Evolutionary conservation across 2,329 filamentous ascomycete genomes (phyloP), one percentile per base, ranked within the genome.

Genomic region (Penicillium brasilianum): DNA sequence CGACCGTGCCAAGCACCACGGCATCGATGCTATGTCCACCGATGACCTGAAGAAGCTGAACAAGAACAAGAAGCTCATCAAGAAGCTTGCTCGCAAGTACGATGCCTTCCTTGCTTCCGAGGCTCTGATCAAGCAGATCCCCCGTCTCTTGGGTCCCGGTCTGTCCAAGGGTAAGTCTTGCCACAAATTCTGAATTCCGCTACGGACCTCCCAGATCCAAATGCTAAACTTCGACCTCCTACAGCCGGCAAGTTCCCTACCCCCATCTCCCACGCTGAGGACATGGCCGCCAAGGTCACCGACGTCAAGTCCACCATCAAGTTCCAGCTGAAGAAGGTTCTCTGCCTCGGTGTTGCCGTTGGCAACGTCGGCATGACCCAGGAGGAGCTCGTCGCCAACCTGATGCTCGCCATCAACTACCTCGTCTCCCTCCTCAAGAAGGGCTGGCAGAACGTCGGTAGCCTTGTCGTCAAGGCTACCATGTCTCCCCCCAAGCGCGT

Each of bases 21-120:
- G 93, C 82, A 88, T 98, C 74, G 95, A 99, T 80, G 93, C 94
- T 85, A 98, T 98, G 95, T 96, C 92, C 78, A 84, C 92, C 72
- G 95, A 99, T 78, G 95, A 99, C 84, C 85, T 99, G 85, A 99
- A 99, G 92, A 99, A 99, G 91, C 92, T 99, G 74, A 99, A 99
- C 91, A 99, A 99, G 92, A 99, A 99, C 92, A 98, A 99, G 92
- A 99, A 99, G 91, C 90, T 98, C 78, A 97, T 99, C 90, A 99
- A 99, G 93, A 99, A 99, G 91, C 91, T 99, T 72, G 95, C 95
- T 69, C 93, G 93, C 89, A 99, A 99, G 88, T 98, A 99, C 90
- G 95, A 99, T 84, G 95, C 95, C 75, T 99, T 99, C 86, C 84
- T 99, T 80, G 91, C 95, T 81, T 98, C 94, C 80, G 95, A 99